Evolutionary conservation across 2,329 filamentous ascomycete species (phyloP).

Genomic region (Raffaelea albimanens): DNA sequence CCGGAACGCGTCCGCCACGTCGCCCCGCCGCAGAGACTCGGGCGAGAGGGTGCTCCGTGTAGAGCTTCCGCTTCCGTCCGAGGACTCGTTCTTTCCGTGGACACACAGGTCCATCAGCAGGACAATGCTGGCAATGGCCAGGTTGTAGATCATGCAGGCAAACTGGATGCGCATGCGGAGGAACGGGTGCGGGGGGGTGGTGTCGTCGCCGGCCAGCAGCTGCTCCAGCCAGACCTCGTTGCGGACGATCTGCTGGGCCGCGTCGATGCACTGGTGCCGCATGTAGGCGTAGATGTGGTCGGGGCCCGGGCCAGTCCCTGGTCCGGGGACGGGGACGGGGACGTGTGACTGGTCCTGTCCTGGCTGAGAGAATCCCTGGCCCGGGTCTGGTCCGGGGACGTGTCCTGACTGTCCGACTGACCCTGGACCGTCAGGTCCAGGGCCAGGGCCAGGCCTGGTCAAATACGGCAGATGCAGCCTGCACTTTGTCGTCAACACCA

Average conservation of each 20-base stretch:
- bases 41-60: too few species aligned
- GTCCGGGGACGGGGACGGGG: too few species aligned
- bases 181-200: neutral
- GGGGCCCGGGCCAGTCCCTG: too few species aligned
- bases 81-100: too few species aligned
- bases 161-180: slow-evolving; percentile 1
- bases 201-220: neutral
- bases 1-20: too few species aligned
- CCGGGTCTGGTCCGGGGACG: too few species aligned
- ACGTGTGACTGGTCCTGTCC: too few species aligned
- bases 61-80: too few species aligned
- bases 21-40: too few species aligned
- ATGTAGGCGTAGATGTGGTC: neutral
- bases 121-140: slow-evolving; percentile 5
- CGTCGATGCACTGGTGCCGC: slow-evolving; percentile 3
- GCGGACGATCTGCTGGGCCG: slow-evolving; percentile 5
- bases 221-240: slow-evolving; percentile 1
- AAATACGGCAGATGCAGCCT: slow-evolving; percentile 29
- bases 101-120: slow-evolving; percentile 7
- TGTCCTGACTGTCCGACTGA: too few species aligned
- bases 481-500: slow-evolving; percentile 26
- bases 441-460: neutral
- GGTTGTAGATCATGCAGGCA: slow-evolving; percentile 4
- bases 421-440: too few species aligned
- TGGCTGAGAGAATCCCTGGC: too few species aligned